Evolutionary conservation across 768 basidiomycete genomes (phyloP).

Genomic region (Botryobasidium botryosum): DNA sequence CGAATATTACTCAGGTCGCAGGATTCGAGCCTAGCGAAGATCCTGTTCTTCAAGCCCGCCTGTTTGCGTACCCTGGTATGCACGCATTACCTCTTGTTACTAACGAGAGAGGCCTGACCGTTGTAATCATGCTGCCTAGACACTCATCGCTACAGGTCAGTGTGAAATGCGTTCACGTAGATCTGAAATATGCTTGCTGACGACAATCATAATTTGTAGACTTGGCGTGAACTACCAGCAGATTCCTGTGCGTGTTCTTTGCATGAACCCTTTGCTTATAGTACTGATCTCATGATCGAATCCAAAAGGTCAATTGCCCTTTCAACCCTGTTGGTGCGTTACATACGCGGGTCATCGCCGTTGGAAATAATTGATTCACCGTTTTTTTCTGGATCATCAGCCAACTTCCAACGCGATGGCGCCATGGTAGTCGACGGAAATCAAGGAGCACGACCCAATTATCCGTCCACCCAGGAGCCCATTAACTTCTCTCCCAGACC

Average conservation of each 20-base stretch:
- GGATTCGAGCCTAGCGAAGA: too few species aligned
- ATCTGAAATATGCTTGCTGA: conserved; percentile 5
- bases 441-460: conserved; percentile 77
- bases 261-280: too few species aligned
- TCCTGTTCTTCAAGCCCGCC: conserved; percentile 83
- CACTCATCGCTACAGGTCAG: too few species aligned
- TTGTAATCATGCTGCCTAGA: too few species aligned
- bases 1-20: too few species aligned
- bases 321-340: conserved; percentile 50
- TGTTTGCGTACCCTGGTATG: conserved; percentile 70
- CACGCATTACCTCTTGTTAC: conserved; percentile 12
- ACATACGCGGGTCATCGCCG: conserved; percentile 41
- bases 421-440: conserved; percentile 44
- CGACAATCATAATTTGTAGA: too few species aligned
- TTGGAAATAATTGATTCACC: neutral
- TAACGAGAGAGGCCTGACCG: too few species aligned
- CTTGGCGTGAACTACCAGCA: conserved; percentile 36
- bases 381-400: neutral
- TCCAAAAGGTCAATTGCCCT: conserved; percentile 76
- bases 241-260: too few species aligned
- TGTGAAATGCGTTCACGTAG: neutral
- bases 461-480: conserved; percentile 61
- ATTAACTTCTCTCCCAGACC: conserved; percentile 41
- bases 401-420: conserved; percentile 49
- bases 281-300: too few species aligned